Evolutionary conservation across 2,329 filamentous ascomycete species (phyloP).

Genomic region (Elsinoe fawcettii): DNA sequence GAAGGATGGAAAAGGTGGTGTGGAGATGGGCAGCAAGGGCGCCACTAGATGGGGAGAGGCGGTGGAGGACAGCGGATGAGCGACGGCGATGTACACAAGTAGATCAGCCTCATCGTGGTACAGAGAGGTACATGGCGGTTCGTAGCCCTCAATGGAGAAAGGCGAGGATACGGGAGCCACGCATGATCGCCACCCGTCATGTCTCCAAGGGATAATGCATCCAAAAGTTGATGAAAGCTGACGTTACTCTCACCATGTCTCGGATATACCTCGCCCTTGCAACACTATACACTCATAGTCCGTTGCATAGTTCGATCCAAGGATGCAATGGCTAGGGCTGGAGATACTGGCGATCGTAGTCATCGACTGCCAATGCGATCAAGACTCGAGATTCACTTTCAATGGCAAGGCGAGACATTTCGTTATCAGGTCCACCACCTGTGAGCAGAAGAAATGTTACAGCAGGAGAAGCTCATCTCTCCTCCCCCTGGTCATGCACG

Average conservation of each 20-base stretch:
- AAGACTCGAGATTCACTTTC: neutral
- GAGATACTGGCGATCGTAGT: neutral
- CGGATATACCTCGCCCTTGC: neutral
- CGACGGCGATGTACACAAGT: neutral
- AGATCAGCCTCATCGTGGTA: neutral
- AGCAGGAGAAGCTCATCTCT: neutral
- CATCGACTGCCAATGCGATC: neutral
- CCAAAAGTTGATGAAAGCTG: neutral
- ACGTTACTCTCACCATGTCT: neutral
- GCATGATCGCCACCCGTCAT: slow-evolving; percentile 3
- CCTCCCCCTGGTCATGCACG: neutral
- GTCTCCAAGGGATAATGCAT: neutral
- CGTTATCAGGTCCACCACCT: neutral
- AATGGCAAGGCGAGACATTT: neutral
- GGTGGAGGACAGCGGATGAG: neutral
- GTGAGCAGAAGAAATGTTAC: neutral
- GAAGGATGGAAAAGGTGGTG: slow-evolving; percentile 7
- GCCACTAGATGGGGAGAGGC: neutral
- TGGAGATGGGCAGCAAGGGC: neutral
- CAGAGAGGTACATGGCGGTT: neutral
- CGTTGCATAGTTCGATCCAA: neutral
- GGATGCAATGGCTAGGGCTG: neutral
- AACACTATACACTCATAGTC: neutral
- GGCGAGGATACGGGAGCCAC: neutral
- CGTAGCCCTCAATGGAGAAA: neutral